Conservation (phyloP, 2,329 filamentous ascomycete genomes). For the Diaporthe sp. region DNA sequence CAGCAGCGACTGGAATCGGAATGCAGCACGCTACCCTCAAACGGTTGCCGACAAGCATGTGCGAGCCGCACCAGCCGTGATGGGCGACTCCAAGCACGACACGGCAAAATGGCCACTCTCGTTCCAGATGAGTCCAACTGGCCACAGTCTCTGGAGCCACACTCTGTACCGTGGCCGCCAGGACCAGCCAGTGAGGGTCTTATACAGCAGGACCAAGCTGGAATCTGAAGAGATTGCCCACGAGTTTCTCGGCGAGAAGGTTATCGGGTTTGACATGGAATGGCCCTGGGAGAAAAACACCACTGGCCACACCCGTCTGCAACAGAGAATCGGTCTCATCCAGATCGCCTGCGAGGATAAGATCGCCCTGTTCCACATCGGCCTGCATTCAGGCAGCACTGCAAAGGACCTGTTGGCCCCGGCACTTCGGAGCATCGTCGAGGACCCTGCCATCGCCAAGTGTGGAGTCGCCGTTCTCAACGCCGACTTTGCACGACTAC, state of each 20-base stretch:
- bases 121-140: constrained; percentile 37
- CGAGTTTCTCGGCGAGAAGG: constrained; percentile 75
- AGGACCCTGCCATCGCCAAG: constrained; percentile 78
- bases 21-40: not conserved
- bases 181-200: constrained; percentile 70
- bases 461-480: constrained; percentile 78
- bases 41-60: not conserved
- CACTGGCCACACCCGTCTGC: constrained; percentile 58
- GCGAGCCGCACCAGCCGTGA: not conserved
- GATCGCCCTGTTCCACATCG: constrained; percentile 86
- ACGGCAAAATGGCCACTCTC: constrained; percentile 42
- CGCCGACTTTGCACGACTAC: constrained; percentile 77
- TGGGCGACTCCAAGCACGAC: not conserved
- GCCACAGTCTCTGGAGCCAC: constrained; percentile 73
- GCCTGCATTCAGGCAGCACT: constrained; percentile 61
- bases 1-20: not conserved
- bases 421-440: constrained; percentile 78
- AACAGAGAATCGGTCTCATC: constrained; percentile 82
- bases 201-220: constrained; percentile 80
- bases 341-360: constrained; percentile 83
- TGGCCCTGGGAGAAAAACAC: constrained; percentile 71
- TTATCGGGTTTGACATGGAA: constrained; percentile 92
- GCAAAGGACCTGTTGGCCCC: constrained; percentile 74
- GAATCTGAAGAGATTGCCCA: constrained; percentile 76
- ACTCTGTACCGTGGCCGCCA: constrained; percentile 70